Base-by-base conservation (phyloP, 2,329 filamentous ascomycete genomes). In the Pseudogymnoascus sp. region DNA sequence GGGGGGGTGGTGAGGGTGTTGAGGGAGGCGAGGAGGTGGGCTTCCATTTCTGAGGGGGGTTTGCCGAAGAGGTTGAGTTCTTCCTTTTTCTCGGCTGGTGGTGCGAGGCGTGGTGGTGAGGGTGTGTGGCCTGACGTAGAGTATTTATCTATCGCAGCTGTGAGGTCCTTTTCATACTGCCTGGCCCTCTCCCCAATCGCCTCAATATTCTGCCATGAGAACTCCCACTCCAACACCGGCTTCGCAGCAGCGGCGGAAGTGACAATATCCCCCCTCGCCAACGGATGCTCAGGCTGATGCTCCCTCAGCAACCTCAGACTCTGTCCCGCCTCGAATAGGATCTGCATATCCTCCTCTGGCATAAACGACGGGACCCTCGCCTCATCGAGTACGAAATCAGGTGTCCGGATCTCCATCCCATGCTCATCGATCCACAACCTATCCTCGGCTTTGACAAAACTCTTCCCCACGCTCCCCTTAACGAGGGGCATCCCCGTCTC, bases 281-380 rank as follows among this genome's bases (percentile, higher is more conserved):
- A 77, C 0, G 88, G 85, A 71, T 96, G 89, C 1, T 86, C 79
- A 4, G 89, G 83, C 71, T 95, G 89, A 68, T 89, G 85, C 21
- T 79, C 77, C 68, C 86, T 84, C 59, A 96, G 79, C 62, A 95
- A 86, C 6, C 89, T 84, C 59, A 96, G 75, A 71, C 89, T 93
- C 69, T 83, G 84, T 3, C 90, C 91, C 3, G 87, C 89, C 72
- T 96, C 90, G 67, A 93, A 93, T n/a, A 95, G 84, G 4, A 81
- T 78, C 60, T 83, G 81, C 2, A 85, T 87, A 67, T 93, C 83
- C 64, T 95, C 90, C 4, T 78, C 73, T 0, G 87, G 82, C 50
- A 96, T 80, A 68, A 95, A 95, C 1, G 81, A 78, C 0, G 90
- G 90, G 76, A 95, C 85, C 66, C 84, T 83, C 28, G 82, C 78